Percentiles rank a stretch among this genome's conserved stretches.
phyloP scores from a whole-genome alignment of 192 early-diverging fungal species.

The Umbelopsis ramanniana region DNA sequence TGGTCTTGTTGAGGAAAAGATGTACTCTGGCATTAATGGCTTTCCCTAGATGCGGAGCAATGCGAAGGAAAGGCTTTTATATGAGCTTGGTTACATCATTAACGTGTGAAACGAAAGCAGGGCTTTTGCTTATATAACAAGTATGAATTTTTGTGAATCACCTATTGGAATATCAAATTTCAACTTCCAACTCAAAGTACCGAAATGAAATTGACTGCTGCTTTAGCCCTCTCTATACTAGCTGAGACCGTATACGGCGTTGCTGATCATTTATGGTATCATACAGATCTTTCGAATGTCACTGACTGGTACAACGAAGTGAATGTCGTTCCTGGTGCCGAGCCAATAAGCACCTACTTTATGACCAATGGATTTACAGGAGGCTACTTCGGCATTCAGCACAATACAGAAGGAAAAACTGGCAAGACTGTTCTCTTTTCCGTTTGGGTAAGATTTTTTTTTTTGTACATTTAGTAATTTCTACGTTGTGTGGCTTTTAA shows the following conservation, averaged over 20 bases:
- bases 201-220: conserved; percentile 2
- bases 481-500: too few species aligned
- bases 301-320: conserved; percentile 17
- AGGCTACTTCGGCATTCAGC: conserved; percentile 35
- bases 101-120: too few species aligned
- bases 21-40: too few species aligned
- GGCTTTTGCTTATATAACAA: too few species aligned
- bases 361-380: conserved; percentile 18
- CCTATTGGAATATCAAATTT: too few species aligned
- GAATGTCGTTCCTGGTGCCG: conserved; percentile 20
- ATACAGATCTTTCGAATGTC: neutral
- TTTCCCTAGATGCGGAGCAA: too few species aligned
- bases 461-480: neutral
- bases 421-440: conserved; percentile 21
- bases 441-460: conserved; percentile 22
- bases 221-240: neutral
- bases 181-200: neutral
- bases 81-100: too few species aligned
- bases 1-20: too few species aligned
- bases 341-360: conserved; percentile 27
- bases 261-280: conserved; percentile 15
- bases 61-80: too few species aligned
- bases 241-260: conserved; percentile 6
- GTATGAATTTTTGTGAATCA: too few species aligned
- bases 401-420: conserved; percentile 13